Evolutionary conservation across 306 rosid species (phyloP).

Genomic region (Castanea sativa): DNA sequence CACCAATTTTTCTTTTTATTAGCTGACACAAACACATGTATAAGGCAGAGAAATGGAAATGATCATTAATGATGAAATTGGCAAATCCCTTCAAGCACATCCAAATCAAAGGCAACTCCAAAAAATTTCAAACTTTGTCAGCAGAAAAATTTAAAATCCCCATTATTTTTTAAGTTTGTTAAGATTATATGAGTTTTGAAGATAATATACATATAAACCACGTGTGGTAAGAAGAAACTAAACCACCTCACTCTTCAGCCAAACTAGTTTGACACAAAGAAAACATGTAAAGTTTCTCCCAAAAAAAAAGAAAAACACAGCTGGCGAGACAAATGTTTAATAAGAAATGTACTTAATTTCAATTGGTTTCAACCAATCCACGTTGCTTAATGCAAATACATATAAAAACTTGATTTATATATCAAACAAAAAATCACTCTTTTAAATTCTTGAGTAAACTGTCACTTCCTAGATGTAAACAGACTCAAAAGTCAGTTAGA

Average conservation of each 20-base stretch:
- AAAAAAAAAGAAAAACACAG: background rate
- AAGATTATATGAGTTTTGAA: background rate
- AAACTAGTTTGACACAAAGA: background rate
- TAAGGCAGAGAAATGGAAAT: background rate
- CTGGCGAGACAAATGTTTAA: background rate
- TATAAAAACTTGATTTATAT: background rate
- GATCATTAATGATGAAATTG: background rate
- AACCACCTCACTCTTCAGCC: background rate
- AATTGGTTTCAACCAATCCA: background rate
- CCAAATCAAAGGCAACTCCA: background rate
- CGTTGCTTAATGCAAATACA: background rate
- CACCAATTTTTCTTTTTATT: background rate
- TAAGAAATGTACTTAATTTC: background rate
- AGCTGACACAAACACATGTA: slow-evolving; percentile 4
- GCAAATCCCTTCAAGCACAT: slow-evolving; percentile 3
- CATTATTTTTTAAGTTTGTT: background rate
- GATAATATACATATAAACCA: background rate
- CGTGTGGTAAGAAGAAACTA: background rate
- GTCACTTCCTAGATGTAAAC: background rate
- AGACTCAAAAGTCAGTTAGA: background rate
- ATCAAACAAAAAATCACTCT: background rate
- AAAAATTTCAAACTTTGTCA: background rate
- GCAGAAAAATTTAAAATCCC: background rate
- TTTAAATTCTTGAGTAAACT: background rate
- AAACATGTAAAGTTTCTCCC: background rate